These are phyloP conservation scores for Penicillium robsamsonii DNA, from an alignment of 495 filamentous ascomycete genomes.

Conservation along the genomic window DNA sequence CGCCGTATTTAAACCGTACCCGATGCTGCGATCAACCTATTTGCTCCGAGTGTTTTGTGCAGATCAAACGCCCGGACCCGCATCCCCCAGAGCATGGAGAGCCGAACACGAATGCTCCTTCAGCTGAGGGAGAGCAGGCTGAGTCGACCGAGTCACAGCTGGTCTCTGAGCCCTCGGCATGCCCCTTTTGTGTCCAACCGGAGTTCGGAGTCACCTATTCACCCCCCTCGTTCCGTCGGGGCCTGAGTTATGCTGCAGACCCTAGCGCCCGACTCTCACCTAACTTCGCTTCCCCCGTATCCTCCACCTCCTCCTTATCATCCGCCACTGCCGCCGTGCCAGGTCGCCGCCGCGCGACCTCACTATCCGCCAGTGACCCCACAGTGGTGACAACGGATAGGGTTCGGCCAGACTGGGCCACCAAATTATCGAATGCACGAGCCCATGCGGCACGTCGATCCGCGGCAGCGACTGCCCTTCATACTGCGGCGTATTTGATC, in stretches of 20 bases:
- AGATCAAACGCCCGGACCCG: conserved; percentile 95
- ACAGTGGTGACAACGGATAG: conserved; percentile 87
- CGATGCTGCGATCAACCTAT: conserved; percentile 95
- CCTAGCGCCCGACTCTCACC: conserved; percentile 38
- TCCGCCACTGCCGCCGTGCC: conserved; percentile 36
- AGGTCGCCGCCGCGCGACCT: conserved; percentile 68
- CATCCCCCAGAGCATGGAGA: conserved; percentile 87
- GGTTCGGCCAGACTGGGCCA: conserved; percentile 90
- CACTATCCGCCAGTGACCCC: conserved; percentile 75
- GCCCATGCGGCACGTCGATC: conserved; percentile 81
- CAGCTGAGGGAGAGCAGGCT: conserved; percentile 36
- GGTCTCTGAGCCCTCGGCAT: conserved; percentile 87
- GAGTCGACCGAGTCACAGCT: conserved; percentile 61
- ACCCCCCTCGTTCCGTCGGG: conserved; percentile 82
- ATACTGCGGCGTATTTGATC: conserved; percentile 93
- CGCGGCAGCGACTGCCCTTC: conserved; percentile 89
- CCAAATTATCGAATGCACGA: conserved; percentile 81
- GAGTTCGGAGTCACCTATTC: conserved; percentile 95
- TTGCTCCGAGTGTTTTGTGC: conserved; percentile 98
- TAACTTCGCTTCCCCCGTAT: conserved; percentile 65
- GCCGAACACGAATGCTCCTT: conserved; percentile 47
- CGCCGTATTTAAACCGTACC: conserved; percentile 92
- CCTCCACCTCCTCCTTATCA: conserved; percentile 55
- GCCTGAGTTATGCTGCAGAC: conserved; percentile 65
- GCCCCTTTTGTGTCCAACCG: conserved; percentile 91